Evolutionary conservation across 1,284 basidiomycete species (phyloP).

Genomic region (Cystobasidium sp.): DNA sequence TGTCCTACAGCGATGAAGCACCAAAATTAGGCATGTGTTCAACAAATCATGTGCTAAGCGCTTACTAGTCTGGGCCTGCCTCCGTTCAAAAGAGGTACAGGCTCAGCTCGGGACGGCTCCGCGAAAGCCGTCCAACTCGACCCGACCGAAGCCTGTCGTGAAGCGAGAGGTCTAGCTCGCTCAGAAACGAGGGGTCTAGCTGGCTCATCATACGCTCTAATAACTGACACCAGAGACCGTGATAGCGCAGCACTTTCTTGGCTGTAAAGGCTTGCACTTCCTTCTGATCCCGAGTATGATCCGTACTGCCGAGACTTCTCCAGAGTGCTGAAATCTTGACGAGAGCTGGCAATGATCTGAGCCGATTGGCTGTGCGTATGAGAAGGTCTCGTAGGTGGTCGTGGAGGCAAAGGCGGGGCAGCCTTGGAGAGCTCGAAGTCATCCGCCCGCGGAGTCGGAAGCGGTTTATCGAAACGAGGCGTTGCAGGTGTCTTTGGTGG

Average conservation of each 20-base stretch:
- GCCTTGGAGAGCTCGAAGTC: not conserved
- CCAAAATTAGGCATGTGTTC: not conserved
- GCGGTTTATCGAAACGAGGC: not conserved
- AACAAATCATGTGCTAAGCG: no score
- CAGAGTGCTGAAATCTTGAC: not conserved
- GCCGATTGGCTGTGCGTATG: constrained; percentile 12
- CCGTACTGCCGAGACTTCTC: constrained; percentile 11
- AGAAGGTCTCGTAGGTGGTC: not conserved
- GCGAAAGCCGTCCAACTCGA: not conserved
- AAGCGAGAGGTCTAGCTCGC: not conserved
- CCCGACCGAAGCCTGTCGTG: not conserved
- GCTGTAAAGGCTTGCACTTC: constrained; percentile 9
- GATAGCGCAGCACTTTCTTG: not conserved
- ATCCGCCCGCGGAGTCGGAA: not conserved
- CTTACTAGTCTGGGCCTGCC: constrained; percentile 19
- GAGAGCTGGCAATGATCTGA: constrained; percentile 6
- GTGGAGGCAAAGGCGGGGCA: not conserved
- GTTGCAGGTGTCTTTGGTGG: not conserved
- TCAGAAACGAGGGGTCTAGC: not conserved
- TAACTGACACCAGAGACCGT: no score
- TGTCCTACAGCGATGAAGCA: not conserved
- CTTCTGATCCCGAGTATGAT: constrained; percentile 7
- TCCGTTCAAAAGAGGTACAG: not conserved
- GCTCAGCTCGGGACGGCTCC: not conserved
- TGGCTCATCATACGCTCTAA: no score